Conservation (phyloP, 192 early-diverging fungal species). For the Coemansia sp. region DNA sequence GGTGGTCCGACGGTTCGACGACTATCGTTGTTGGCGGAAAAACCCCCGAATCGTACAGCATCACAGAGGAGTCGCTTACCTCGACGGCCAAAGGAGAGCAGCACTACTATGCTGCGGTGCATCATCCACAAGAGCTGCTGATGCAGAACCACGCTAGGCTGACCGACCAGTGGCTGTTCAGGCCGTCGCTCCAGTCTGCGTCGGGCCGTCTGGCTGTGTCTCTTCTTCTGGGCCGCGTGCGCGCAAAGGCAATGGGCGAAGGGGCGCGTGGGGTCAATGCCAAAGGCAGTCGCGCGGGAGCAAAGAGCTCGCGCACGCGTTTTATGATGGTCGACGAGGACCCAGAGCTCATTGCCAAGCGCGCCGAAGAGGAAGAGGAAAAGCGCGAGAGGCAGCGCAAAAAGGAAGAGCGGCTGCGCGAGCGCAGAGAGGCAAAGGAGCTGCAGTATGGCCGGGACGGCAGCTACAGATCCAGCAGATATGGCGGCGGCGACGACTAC, state of each 20-base stretch:
- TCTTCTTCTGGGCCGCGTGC: slow-evolving; percentile 12
- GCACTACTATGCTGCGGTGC: slow-evolving; percentile 28
- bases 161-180: slow-evolving; percentile 38
- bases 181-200: slow-evolving; percentile 26
- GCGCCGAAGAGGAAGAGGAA: slow-evolving; percentile 43
- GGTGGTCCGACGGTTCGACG: slow-evolving; percentile 52
- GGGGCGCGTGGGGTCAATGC: neutral
- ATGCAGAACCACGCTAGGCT: slow-evolving; percentile 45
- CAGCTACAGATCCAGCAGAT: slow-evolving; percentile 3
- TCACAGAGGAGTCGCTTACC: slow-evolving; percentile 26
- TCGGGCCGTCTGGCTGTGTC: slow-evolving; percentile 14
- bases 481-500: slow-evolving; percentile 16
- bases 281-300: slow-evolving; percentile 9
- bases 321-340: slow-evolving; percentile 45
- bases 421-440: slow-evolving; percentile 36
- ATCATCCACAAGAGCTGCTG: slow-evolving; percentile 27
- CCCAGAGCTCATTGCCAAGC: slow-evolving; percentile 34
- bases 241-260: slow-evolving; percentile 5
- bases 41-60: slow-evolving; percentile 26
- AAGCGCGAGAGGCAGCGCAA: slow-evolving; percentile 39
- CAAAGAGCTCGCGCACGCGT: slow-evolving; percentile 27
- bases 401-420: slow-evolving; percentile 38
- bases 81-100: slow-evolving; percentile 21
- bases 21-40: slow-evolving; percentile 37
- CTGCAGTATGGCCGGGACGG: slow-evolving; percentile 13